These are phyloP conservation scores for Fusarium sp. DNA, from an alignment of 2,329 filamentous ascomycete species.

Conservation along the genomic window DNA sequence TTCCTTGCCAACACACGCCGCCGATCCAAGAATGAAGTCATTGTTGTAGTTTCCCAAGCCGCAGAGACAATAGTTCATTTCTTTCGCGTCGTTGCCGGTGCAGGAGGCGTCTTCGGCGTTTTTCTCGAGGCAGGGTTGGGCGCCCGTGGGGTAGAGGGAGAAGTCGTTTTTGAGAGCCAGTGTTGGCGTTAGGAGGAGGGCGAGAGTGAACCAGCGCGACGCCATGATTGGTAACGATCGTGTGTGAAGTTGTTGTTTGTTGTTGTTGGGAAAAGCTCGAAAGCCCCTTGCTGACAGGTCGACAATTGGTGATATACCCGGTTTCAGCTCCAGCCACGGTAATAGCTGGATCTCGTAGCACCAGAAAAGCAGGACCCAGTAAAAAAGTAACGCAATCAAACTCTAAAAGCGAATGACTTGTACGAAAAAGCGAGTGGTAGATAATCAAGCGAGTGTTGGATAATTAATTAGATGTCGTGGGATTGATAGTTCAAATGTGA, in stretches of 20 bases:
- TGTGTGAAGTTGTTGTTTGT: not conserved
- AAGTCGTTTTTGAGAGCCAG: constrained; percentile 50
- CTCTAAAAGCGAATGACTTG: constrained; percentile 25
- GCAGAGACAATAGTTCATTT: constrained; percentile 64
- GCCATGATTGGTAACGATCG: constrained; percentile 38
- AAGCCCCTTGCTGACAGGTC: not conserved
- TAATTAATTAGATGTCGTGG: too few relatives aligned
- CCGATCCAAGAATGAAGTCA: constrained; percentile 61
- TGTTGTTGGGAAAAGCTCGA: not conserved
- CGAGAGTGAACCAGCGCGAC: constrained; percentile 49
- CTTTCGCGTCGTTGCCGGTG: constrained; percentile 52
- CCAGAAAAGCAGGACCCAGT: not conserved
- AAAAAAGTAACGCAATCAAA: not conserved
- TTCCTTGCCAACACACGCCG: constrained; percentile 57
- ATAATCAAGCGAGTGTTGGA: not conserved
- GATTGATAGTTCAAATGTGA: too few relatives aligned
- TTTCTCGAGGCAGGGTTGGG: constrained; percentile 57
- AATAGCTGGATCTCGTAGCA: constrained; percentile 12
- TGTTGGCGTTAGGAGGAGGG: constrained; percentile 43
- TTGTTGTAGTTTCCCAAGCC: constrained; percentile 54
- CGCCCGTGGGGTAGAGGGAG: constrained; percentile 49
- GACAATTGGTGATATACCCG: not conserved
- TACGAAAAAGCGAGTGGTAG: not conserved
- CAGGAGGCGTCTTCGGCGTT: constrained; percentile 57
- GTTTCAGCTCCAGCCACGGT: constrained; percentile 33